These are phyloP conservation scores for Neurospora tetraspora DNA, from an alignment of 495 filamentous ascomycete species.

Conservation along the genomic window DNA sequence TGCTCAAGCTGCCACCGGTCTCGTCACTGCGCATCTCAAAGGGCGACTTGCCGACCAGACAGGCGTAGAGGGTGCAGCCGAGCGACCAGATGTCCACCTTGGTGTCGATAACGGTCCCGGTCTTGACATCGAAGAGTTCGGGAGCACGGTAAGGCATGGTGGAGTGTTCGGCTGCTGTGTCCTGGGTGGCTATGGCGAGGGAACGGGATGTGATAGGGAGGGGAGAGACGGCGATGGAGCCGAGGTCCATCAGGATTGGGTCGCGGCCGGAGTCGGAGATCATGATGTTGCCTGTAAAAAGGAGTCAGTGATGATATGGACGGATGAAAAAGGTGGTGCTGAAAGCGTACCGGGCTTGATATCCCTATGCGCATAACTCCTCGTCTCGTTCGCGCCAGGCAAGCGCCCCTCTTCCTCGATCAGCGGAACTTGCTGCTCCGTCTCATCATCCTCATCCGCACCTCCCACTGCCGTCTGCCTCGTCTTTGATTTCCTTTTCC, in stretches of 20 bases:
- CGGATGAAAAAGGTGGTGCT: neutral
- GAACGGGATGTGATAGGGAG: conserved; percentile 90
- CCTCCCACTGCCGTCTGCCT: conserved; percentile 33
- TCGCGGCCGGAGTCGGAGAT: conserved; percentile 76
- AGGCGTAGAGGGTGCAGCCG: conserved; percentile 92
- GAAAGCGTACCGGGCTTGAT: conserved; percentile 76
- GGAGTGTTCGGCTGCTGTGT: conserved; percentile 87
- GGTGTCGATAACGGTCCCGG: conserved; percentile 82
- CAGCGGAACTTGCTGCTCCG: conserved; percentile 64
- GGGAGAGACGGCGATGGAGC: conserved; percentile 79
- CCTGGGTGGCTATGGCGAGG: conserved; percentile 82
- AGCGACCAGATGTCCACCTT: conserved; percentile 98
- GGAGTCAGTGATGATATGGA: conserved; percentile 4
- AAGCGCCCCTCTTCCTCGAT: conserved; percentile 77
- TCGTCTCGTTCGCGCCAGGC: conserved; percentile 55
- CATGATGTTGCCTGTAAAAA: conserved; percentile 80
- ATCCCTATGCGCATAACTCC: conserved; percentile 90
- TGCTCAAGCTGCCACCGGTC: conserved; percentile 84
- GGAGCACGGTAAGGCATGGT: conserved; percentile 98
- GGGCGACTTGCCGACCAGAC: conserved; percentile 87
- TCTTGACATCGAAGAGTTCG: conserved; percentile 97
- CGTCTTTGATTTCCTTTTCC: conserved; percentile 47
- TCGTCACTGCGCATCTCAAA: conserved; percentile 94
- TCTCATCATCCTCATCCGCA: conserved; percentile 55
- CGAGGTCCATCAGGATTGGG: conserved; percentile 97